Conservation (phyloP, 1,139 yeast species). For the Tardiomyces depauwii region DNA sequence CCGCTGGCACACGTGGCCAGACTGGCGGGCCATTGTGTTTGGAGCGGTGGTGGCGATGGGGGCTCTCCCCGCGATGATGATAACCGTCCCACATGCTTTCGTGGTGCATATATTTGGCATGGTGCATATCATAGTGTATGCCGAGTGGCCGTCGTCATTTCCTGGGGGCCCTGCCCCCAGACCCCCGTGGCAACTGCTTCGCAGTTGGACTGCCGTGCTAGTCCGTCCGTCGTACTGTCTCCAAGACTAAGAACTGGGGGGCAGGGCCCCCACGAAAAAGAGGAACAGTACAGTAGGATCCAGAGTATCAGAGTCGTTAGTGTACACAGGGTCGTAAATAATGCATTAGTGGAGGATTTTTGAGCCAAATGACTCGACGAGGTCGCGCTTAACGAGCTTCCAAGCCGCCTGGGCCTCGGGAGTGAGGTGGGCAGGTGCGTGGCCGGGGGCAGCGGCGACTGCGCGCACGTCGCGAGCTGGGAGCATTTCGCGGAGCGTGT, state of each 20-base stretch:
- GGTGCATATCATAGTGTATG: too few species aligned
- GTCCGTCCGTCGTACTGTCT: too few species aligned
- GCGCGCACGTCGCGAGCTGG: not conserved
- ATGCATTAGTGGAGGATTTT: not conserved
- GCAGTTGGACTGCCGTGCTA: too few species aligned
- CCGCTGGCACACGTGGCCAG: constrained; percentile 36
- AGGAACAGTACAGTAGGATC: not conserved
- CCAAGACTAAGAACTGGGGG: too few species aligned
- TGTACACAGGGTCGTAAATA: too few species aligned
- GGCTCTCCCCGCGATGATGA: too few species aligned
- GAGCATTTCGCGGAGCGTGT: not conserved
- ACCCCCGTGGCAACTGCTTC: too few species aligned
- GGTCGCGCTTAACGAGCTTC: not conserved
- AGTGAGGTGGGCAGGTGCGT: not conserved
- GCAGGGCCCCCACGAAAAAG: not conserved
- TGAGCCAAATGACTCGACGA: not conserved
- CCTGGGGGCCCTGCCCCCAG: not conserved
- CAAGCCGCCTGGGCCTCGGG: not conserved
- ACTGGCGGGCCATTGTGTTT: constrained; percentile 4
- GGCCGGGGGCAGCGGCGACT: not conserved
- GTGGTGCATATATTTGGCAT: too few species aligned
- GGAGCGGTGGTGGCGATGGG: not conserved
- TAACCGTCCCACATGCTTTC: too few species aligned
- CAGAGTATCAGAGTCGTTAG: too few species aligned
- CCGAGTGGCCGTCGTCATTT: too few species aligned